Percentiles rank a stretch among this genome's conserved stretches.
These are phyloP conservation scores for Plenodomus tracheiphilus DNA, from an alignment of 2,329 filamentous ascomycete genomes.

Conservation along the genomic window DNA sequence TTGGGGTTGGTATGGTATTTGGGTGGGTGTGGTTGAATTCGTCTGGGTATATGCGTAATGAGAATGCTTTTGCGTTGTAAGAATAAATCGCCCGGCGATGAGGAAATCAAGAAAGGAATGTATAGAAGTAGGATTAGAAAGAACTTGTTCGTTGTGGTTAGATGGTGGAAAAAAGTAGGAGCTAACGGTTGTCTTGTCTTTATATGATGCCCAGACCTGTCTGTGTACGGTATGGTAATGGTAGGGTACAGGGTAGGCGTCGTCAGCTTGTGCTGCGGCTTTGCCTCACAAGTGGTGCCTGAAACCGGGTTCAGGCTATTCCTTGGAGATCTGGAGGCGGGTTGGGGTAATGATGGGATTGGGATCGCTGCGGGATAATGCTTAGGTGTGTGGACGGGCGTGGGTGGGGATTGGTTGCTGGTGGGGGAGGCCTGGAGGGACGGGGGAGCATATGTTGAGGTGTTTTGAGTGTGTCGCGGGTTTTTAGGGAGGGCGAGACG, in stretches of 20 bases:
- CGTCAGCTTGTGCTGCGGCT: conserved; percentile 15
- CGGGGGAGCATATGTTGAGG: conserved; percentile 15
- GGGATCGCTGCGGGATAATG: conserved; percentile 14
- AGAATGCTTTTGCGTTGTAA: conserved; percentile 3
- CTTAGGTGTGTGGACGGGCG: conserved; percentile 10
- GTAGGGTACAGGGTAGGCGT: conserved; percentile 1
- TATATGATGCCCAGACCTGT: conserved; percentile 2
- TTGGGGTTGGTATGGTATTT: no score
- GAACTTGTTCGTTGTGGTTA: no score
- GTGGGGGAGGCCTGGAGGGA: conserved; percentile 12
- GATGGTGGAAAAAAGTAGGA: no score
- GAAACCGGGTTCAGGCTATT: conserved; percentile 40
- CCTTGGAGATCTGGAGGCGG: conserved; percentile 28
- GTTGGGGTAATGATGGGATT: conserved; percentile 20
- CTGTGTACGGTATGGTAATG: not conserved
- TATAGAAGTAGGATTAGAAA: not conserved
- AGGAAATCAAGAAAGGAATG: not conserved
- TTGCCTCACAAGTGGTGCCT: conserved; percentile 12
- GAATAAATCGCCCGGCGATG: not conserved
- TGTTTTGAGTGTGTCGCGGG: conserved; percentile 27
- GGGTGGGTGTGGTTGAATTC: conserved; percentile 6
- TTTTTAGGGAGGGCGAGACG: conserved; percentile 12
- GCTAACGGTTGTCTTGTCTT: not conserved
- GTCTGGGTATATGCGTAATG: conserved; percentile 4
- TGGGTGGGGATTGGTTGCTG: conserved; percentile 12